phyloP scores from a whole-genome alignment of 257 asterid species.

The Nicotiana obtusifolia region DNA sequence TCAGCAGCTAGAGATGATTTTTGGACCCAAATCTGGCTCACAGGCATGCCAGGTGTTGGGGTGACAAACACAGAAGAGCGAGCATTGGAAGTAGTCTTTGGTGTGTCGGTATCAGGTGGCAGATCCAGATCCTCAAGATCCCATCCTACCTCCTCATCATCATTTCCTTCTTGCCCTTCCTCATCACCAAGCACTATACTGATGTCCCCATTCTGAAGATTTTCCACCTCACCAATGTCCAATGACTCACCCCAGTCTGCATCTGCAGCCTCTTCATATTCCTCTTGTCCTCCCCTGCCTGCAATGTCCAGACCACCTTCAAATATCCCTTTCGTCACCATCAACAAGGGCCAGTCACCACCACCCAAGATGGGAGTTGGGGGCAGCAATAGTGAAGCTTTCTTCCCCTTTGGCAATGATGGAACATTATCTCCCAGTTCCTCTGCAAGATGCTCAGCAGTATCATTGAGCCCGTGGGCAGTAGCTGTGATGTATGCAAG shows the following conservation, averaged over 20 bases:
- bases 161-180: slow-evolving; percentile 49
- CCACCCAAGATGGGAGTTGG: slow-evolving; percentile 66
- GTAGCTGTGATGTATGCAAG: slow-evolving; percentile 73
- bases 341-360: slow-evolving; percentile 84
- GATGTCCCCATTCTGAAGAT: slow-evolving; percentile 46
- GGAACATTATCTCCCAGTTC: slow-evolving; percentile 71
- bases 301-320: slow-evolving; percentile 59
- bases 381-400: slow-evolving; percentile 61
- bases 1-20: slow-evolving; percentile 88
- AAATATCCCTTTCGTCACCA: slow-evolving; percentile 70
- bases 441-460: slow-evolving; percentile 53
- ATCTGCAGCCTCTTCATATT: slow-evolving; percentile 51
- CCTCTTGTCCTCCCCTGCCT: slow-evolving; percentile 36
- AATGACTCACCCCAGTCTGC: slow-evolving; percentile 52
- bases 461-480: slow-evolving; percentile 63
- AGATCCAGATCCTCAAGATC: slow-evolving; percentile 91
- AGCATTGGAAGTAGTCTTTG: slow-evolving; percentile 42
- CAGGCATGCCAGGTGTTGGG: slow-evolving; percentile 92
- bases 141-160: slow-evolving; percentile 63
- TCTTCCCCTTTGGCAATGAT: slow-evolving; percentile 44
- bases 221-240: slow-evolving; percentile 58
- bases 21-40: slow-evolving; percentile 92
- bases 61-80: slow-evolving; percentile 61
- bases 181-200: slow-evolving; percentile 37
- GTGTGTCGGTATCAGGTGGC: slow-evolving; percentile 75